These are phyloP conservation scores for Marchantia paleacea DNA, from an alignment of 225 moss, liverwort and hornwort species.

Conservation along the genomic window DNA sequence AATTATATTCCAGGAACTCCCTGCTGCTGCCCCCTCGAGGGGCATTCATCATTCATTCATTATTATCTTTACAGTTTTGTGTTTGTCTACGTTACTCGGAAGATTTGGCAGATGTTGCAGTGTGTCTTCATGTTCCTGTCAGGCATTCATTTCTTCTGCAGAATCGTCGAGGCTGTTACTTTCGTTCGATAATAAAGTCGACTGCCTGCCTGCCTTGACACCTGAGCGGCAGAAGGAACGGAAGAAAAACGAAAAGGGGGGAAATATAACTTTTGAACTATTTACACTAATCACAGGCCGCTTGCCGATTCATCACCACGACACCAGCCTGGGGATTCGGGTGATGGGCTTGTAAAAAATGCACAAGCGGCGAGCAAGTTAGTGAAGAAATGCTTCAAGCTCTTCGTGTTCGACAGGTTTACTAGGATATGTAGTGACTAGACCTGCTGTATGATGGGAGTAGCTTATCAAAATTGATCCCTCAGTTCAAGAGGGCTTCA, in stretches of 20 bases:
- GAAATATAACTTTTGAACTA: neutral
- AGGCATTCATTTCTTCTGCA: neutral
- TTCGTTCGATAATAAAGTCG: neutral
- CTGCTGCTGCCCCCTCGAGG: neutral
- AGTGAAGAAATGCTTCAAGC: neutral
- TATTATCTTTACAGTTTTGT: neutral
- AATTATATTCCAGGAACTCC: neutral
- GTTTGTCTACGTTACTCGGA: neutral
- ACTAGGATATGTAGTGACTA: neutral
- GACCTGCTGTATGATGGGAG: constrained; percentile 11
- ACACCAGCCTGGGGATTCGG: neutral
- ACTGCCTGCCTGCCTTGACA: neutral
- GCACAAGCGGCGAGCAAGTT: neutral
- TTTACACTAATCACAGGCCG: neutral
- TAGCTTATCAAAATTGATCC: constrained; percentile 14
- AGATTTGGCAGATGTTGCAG: constrained; percentile 13
- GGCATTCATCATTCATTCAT: neutral
- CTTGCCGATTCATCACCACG: constrained; percentile 11
- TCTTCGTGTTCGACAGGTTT: neutral
- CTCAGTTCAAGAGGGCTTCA: neutral
- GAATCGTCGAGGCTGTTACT: neutral
- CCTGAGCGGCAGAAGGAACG: neutral
- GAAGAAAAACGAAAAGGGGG: neutral
- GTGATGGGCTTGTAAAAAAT: constrained; percentile 7
- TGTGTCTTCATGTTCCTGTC: neutral